These are phyloP conservation scores for Microascus cirrosus DNA, from an alignment of 2,329 filamentous ascomycete species.

Conservation along the genomic window DNA sequence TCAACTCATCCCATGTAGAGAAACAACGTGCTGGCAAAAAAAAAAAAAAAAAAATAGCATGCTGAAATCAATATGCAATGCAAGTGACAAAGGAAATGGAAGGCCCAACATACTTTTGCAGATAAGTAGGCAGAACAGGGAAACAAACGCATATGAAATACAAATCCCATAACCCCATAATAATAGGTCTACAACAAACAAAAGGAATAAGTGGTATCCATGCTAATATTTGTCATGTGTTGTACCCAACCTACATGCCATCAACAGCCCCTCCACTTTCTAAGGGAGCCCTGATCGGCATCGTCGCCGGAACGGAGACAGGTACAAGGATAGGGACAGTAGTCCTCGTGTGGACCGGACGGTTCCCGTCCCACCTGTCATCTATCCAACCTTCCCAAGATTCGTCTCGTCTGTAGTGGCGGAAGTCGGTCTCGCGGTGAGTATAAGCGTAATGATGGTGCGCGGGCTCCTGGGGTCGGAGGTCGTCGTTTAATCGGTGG, in stretches of 20 bases:
- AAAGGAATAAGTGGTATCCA: neutral
- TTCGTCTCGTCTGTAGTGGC: neutral
- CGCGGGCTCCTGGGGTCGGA: constrained; percentile 13
- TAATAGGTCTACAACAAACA: neutral
- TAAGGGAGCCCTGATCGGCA: neutral
- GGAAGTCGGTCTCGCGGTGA: neutral
- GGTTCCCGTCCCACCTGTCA: neutral
- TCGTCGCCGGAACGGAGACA: neutral
- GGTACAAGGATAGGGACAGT: neutral
- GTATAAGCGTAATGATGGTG: neutral
- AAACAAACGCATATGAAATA: no score
- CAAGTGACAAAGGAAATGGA: neutral
- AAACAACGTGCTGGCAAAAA: neutral
- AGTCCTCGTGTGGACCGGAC: neutral
- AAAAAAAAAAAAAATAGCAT: neutral
- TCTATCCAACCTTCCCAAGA: constrained; percentile 2
- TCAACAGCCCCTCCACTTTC: neutral
- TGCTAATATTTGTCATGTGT: neutral
- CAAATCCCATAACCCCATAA: neutral
- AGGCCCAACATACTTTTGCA: neutral
- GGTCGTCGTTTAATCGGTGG: constrained; percentile 5
- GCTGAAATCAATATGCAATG: neutral
- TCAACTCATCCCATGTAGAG: no score
- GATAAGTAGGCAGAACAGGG: neutral
- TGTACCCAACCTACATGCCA: neutral